These are phyloP conservation scores for Hevea brasiliensis DNA, from an alignment of 345 rosid species.

Conservation along the genomic window DNA sequence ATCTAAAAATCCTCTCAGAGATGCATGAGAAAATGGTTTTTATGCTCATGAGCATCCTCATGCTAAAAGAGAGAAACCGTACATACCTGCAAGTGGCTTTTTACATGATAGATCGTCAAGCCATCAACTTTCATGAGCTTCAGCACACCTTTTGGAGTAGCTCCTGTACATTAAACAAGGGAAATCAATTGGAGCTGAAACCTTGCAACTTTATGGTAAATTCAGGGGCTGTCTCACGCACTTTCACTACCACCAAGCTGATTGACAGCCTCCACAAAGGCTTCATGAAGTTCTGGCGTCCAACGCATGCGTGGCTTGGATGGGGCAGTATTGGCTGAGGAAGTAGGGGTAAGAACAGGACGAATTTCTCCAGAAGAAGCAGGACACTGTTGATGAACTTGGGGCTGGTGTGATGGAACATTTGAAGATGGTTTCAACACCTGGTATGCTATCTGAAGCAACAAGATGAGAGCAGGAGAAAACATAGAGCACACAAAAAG, in stretches of 20 bases:
- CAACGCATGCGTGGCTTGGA: conserved; percentile 90
- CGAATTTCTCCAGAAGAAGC: conserved; percentile 55
- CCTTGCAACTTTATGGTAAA: conserved; percentile 1
- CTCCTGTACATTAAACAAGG: conserved; percentile 46
- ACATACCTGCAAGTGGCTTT: conserved; percentile 86
- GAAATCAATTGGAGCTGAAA: conserved; percentile 28
- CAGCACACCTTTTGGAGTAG: conserved; percentile 92
- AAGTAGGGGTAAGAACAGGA: conserved; percentile 43
- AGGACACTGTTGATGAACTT: conserved; percentile 46
- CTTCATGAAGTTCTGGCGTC: conserved; percentile 91
- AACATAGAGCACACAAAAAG: conserved; percentile 16
- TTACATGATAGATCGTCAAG: conserved; percentile 88
- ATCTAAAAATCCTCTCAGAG: background rate
- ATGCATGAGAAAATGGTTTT: background rate
- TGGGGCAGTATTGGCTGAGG: conserved; percentile 58
- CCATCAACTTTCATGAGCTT: conserved; percentile 84
- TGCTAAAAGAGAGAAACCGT: conserved; percentile 2
- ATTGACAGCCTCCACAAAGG: conserved; percentile 86
- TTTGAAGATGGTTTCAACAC: conserved; percentile 40
- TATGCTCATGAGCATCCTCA: background rate
- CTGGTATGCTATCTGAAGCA: conserved; percentile 58
- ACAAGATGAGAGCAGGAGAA: conserved; percentile 28
- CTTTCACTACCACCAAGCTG: conserved; percentile 86
- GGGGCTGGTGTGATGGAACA: conserved; percentile 42
- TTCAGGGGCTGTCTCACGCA: conserved; percentile 28